These are phyloP conservation scores for Arabidopsis suecica DNA, from an alignment of 345 rosid species.

Conservation along the genomic window DNA sequence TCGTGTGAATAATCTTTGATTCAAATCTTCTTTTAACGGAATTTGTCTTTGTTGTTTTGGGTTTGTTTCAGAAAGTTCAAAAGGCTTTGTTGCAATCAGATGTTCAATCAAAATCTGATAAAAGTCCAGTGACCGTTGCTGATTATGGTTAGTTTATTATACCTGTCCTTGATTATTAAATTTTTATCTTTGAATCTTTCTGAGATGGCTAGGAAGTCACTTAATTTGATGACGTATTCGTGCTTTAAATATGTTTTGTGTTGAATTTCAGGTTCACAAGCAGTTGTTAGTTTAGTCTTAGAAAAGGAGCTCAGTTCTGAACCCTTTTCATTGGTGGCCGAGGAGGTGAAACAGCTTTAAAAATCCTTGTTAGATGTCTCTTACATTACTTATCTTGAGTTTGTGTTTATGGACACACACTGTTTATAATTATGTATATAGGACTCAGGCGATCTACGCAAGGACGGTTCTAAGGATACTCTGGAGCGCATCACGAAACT, in stretches of 20 bases:
- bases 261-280: constrained; percentile 81
- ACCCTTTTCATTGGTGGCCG: constrained; percentile 87
- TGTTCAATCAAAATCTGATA: constrained; percentile 87
- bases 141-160: constrained; percentile 73
- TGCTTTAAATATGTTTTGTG: background rate
- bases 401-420: constrained; percentile 24
- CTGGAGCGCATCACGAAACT: constrained; percentile 76
- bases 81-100: constrained; percentile 82
- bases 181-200: background rate
- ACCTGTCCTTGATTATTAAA: background rate
- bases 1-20: constrained; percentile 15
- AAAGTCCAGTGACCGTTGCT: constrained; percentile 95
- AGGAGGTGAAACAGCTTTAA: constrained; percentile 66
- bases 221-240: background rate
- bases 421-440: constrained; percentile 36
- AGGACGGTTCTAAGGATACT: constrained; percentile 65
- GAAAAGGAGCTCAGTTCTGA: constrained; percentile 73
- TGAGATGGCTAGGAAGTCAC: constrained; percentile 11
- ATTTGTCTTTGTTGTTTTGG: background rate
- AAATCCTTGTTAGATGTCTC: background rate
- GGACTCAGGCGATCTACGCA: constrained; percentile 85
- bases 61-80: constrained; percentile 76
- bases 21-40: background rate
- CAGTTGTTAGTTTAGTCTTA: constrained; percentile 76
- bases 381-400: constrained; percentile 4